Evolutionary conservation across 1,284 basidiomycete genomes (phyloP).

Genomic region (Agroathelia rolfsii): DNA sequence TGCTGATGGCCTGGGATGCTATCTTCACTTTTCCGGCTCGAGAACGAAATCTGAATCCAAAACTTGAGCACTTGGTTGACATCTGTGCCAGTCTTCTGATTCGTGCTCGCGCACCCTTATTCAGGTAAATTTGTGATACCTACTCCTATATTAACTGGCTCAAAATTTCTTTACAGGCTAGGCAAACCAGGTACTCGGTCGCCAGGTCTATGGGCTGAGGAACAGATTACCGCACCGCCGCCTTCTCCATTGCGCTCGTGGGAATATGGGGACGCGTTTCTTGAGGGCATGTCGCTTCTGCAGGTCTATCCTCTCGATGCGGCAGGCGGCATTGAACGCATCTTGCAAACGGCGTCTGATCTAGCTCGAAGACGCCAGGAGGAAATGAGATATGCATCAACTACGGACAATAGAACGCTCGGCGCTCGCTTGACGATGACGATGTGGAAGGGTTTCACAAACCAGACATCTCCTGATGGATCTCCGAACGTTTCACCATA

Average conservation of each 20-base stretch:
- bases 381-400: constrained; percentile 22
- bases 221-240: constrained; percentile 26
- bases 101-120: constrained; percentile 40
- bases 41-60: constrained; percentile 44
- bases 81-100: constrained; percentile 61
- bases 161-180: constrained; percentile 29
- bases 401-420: constrained; percentile 30
- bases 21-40: constrained; percentile 51
- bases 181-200: constrained; percentile 35
- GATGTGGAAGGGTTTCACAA: constrained; percentile 60
- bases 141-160: constrained; percentile 3
- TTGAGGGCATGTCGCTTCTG: constrained; percentile 54
- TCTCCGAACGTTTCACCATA: constrained; percentile 28
- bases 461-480: constrained; percentile 34
- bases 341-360: constrained; percentile 60
- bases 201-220: constrained; percentile 47
- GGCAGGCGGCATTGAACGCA: constrained; percentile 58
- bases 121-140: constrained; percentile 52
- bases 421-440: constrained; percentile 47
- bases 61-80: constrained; percentile 57
- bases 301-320: constrained; percentile 52
- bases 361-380: constrained; percentile 41
- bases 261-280: constrained; percentile 54
- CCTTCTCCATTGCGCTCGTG: constrained; percentile 38
- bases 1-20: constrained; percentile 61